phyloP scores from a whole-genome alignment of 345 rosid species.

The Carallia brachiata region DNA sequence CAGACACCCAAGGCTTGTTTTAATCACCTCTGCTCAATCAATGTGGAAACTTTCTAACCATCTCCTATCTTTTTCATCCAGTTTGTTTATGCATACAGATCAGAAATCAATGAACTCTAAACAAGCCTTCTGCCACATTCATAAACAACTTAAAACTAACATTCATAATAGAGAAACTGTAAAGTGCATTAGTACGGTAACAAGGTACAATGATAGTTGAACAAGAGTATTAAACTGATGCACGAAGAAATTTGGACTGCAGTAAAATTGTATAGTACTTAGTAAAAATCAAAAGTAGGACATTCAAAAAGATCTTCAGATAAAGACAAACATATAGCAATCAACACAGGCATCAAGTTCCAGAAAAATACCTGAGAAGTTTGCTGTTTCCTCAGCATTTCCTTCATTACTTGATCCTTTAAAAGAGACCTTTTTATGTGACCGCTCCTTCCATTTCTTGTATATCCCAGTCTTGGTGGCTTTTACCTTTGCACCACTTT shows the following conservation, averaged over 20 bases:
- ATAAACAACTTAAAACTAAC: no score
- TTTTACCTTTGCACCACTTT: conserved; percentile 82
- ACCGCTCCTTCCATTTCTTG: conserved; percentile 81
- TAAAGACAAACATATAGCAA: neutral
- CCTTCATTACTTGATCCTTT: conserved; percentile 47
- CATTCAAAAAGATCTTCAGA: neutral
- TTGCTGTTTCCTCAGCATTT: conserved; percentile 36
- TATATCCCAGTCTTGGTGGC: conserved; percentile 75
- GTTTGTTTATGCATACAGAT: neutral
- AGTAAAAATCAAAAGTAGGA: neutral
- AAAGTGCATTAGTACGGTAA: no score
- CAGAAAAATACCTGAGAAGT: conserved; percentile 45
- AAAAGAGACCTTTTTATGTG: conserved; percentile 59
- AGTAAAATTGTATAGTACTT: neutral
- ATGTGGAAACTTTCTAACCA: no score
- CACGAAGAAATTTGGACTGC: neutral
- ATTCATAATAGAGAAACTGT: no score
- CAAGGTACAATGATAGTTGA: no score
- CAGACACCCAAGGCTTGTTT: neutral
- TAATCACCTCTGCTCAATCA: no score
- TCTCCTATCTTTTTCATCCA: neutral
- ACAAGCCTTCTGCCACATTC: no score
- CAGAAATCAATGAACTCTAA: neutral
- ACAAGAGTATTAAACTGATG: no score
- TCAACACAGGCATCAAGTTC: neutral